Evolutionary conservation across 305 asterid genomes (phyloP), one percentile per base, ranked within the genome.

Genomic region (Euphrasia arctica): DNA sequence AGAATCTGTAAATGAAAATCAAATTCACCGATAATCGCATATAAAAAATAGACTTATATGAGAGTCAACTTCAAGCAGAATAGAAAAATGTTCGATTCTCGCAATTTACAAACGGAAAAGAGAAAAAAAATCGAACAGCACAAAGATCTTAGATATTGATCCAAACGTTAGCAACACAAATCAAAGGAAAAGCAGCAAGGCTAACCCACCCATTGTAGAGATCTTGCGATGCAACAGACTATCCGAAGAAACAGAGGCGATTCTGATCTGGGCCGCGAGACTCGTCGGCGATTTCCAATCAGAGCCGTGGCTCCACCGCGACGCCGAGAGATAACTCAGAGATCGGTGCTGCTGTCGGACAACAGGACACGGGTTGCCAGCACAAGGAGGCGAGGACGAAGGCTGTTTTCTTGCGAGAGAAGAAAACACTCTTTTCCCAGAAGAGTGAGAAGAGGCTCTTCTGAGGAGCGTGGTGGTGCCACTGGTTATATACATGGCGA

Each of bases 281-380:
- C 81, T 81, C 32, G 80, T 39, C 28, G 92, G 95, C 42, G 97
- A 87, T 65, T 85, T 85, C 95, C 97, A 90, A 62, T 79, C 90
- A 45, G 64, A 86, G 28, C 97, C 92, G 88, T 90, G 97, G 64
- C 97, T 87, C 97, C 97, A 87, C 74, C 90, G 75, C 58, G 88
- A 73, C 29, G 77, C 86, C 9, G 87, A 83, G 14, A 81, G 69
- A 74, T 59, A 77, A 45, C 84, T 76, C 60, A 81, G 75, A 54
- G 72, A 81, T 67, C 86, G 80, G 71, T 34, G 72, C 51, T 74
- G 80, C 62, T 72, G 80, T n/a, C 47, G 68, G 39, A 54, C 75
- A 11, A 32, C 66, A 4, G 80, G 52, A 15, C 15, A 34, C 55
- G 72, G 47, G 10, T 36, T 54, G 58, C 13, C 36, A 18, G 3